Evolutionary conservation across 108 stramenopile genomes (phyloP), one percentile per base, ranked within the genome.

Genomic region (Thalassiosira profunda): DNA sequence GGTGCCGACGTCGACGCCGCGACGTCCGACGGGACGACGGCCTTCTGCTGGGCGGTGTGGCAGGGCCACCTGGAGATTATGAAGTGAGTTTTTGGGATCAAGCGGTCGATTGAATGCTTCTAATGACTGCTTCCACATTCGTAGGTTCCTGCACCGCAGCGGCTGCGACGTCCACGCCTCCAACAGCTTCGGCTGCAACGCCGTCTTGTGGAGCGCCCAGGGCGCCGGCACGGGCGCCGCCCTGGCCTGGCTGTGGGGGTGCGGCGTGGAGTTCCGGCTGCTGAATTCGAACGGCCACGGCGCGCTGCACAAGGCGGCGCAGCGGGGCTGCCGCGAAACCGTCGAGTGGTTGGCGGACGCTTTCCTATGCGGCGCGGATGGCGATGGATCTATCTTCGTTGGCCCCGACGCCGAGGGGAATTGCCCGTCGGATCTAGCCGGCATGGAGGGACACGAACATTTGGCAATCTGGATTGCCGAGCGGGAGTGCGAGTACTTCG

Each of bases 31-130:
- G 94, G 94, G 7, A 95, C 94, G 3, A 91, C 93, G 1, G 91
- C 95, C 20, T 91, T 96, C 62, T 81, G 91, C 44, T 94, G 91
- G 86, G 91, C 95, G 9, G 68, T 76, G 6, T 96, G 93, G 92
- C 90, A 92, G 67, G 89, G 90, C 0, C 89, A 96, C 68, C 52
- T 88, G 15, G 52, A 63, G 12, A 62, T 92, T 12, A 87, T 95
- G 88, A 58, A 83, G 75, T 79, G 41, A 60, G 58, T 75, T 18
- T 49, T 20, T 54, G 20, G 4, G 31, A 28, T 8, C 34, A 1
- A 28, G n/a, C n/a, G 1, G 2, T 6, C 43, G n/a, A 43, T 12
- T 28, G 45, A 20, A 34, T 36, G 44, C 25, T n/a, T 18, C 4
- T 17, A 15, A 17, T 35, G 48, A 26, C 38, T 23, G 18, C 29